These are phyloP conservation scores for Tricholoma matsutake DNA, from an alignment of 768 basidiomycete species.

Conservation along the genomic window DNA sequence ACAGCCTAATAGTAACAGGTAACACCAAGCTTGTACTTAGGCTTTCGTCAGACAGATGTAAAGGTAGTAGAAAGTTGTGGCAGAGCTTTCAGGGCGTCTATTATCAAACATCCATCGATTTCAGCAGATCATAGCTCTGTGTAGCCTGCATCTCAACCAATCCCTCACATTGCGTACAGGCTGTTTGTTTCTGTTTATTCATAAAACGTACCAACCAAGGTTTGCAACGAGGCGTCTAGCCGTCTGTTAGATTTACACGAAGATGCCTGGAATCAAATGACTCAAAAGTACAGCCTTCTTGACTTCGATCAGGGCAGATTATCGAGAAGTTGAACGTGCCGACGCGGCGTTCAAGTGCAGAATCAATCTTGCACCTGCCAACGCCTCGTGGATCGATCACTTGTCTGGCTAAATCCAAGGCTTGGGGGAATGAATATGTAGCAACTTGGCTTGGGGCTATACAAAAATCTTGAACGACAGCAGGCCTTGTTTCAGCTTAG, in stretches of 20 bases:
- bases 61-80: too few relatives aligned
- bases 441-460: not conserved
- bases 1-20: too few relatives aligned
- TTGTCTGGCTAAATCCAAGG: too few relatives aligned
- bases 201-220: not conserved
- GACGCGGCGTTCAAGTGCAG: not conserved
- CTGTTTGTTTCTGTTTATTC: too few relatives aligned
- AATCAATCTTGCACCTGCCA: not conserved
- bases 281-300: not conserved
- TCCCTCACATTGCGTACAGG: too few relatives aligned
- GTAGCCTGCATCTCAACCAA: too few relatives aligned
- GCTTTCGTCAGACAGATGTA: too few relatives aligned
- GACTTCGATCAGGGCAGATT: not conserved
- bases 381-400: not conserved
- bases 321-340: too few relatives aligned
- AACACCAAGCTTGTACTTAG: too few relatives aligned
- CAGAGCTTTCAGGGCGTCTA: too few relatives aligned
- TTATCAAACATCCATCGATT: too few relatives aligned
- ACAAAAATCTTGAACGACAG: not conserved
- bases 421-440: not conserved
- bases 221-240: not conserved
- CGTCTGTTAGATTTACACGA: not conserved
- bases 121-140: too few relatives aligned
- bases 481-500: not conserved
- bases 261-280: not conserved